Evolutionary conservation across 2,329 filamentous ascomycete genomes (phyloP).

Genomic region (Acarospora socialis): DNA sequence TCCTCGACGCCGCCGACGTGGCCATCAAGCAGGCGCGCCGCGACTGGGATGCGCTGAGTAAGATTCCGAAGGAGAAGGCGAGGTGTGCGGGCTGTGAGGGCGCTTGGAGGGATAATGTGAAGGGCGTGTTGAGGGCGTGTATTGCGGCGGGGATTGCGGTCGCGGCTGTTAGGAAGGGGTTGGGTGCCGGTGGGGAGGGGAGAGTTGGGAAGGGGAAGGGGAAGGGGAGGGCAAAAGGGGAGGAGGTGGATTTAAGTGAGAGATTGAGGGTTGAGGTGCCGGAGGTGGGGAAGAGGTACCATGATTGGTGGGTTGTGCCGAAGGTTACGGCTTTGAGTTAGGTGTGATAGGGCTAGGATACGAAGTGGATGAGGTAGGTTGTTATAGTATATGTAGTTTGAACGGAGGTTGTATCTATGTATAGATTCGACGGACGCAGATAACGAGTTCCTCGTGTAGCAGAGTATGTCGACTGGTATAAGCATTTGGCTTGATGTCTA

Average conservation of each 20-base stretch:
- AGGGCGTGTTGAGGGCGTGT: constrained; percentile 51
- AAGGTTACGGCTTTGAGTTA: not conserved
- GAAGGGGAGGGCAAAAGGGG: constrained; percentile 11
- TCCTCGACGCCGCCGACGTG: constrained; percentile 34
- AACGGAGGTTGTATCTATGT: too few species aligned
- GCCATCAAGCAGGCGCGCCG: constrained; percentile 33
- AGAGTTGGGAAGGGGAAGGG: constrained; percentile 24
- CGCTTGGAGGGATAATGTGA: constrained; percentile 46
- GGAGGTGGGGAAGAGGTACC: constrained; percentile 8
- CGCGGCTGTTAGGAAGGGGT: constrained; percentile 42
- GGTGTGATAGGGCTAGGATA: not conserved
- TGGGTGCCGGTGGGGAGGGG: constrained; percentile 26
- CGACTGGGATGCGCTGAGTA: constrained; percentile 43
- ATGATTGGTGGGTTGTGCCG: constrained; percentile 13
- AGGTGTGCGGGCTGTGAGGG: constrained; percentile 45
- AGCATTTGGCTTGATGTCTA: too few species aligned
- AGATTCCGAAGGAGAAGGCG: constrained; percentile 36
- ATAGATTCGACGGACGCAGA: too few species aligned
- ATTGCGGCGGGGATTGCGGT: constrained; percentile 56
- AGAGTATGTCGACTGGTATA: too few species aligned
- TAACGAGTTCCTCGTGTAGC: too few species aligned
- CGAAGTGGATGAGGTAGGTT: not conserved
- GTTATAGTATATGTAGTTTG: too few species aligned
- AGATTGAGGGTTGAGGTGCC: constrained; percentile 8
- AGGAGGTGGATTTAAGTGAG: not conserved